Conservation (phyloP, 352 stramenopile species). For the Blastocystis sp. region DNA sequence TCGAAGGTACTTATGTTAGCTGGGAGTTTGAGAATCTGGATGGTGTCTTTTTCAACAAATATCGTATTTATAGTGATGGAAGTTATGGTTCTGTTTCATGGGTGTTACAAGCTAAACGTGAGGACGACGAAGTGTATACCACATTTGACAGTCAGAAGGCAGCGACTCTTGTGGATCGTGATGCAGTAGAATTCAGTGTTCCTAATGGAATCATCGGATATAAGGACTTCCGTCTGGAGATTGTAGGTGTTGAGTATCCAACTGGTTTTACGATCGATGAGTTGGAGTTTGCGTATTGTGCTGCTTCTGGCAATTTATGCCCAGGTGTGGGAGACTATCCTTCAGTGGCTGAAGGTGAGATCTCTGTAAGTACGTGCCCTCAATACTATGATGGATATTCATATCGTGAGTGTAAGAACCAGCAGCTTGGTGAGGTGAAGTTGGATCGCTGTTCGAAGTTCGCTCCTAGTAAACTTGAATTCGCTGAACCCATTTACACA, state of each 20-base stretch:
- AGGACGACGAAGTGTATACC: not conserved
- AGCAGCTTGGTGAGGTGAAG: constrained; percentile 2
- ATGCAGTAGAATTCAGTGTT: not conserved
- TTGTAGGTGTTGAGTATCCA: not conserved
- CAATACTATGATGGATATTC: constrained; percentile 62
- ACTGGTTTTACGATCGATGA: constrained; percentile 46
- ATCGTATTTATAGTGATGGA: constrained; percentile 8
- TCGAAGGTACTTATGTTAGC: not conserved
- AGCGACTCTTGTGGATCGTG: not conserved
- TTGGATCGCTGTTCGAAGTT: constrained; percentile 21
- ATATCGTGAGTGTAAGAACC: constrained; percentile 11
- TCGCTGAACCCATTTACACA: not conserved
- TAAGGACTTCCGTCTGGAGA: constrained; percentile 13
- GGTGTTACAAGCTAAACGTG: not conserved
- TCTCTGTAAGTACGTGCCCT: constrained; percentile 28
- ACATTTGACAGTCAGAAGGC: not conserved
- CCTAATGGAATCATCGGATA: constrained; percentile 56
- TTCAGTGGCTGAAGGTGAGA: constrained; percentile 31
- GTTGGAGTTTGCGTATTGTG: constrained; percentile 10
- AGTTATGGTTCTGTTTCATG: not conserved
- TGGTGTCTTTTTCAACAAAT: constrained; percentile 30
- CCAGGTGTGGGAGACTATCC: constrained; percentile 44
- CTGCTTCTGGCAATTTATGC: not conserved
- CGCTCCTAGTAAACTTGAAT: constrained; percentile 32
- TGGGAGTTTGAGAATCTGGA: constrained; percentile 46